Base-by-base conservation (phyloP, 78 protist genomes). In the Guillardia theta region DNA sequence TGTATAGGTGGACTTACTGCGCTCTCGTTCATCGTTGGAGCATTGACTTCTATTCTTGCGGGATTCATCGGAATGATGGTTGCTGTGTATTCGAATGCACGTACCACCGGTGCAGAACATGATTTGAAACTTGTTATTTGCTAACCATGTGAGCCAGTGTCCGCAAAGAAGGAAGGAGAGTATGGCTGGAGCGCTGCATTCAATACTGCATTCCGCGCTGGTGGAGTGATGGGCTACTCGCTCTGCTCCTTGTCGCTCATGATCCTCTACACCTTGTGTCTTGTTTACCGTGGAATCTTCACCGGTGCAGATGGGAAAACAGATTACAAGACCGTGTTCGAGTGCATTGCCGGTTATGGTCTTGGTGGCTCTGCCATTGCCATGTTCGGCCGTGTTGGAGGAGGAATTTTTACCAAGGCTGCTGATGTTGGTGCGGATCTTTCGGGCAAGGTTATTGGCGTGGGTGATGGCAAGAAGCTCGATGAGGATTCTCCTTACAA, bases 391-490 rank as follows among this genome's bases (percentile, higher is more conserved):
- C 96, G 97, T 21, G 97, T 95, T 33, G 97, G 97, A n/a, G 97
- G 97, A 22, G 97, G 97, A 45, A 92, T 94, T 93, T 88, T 48
- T 41, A 88, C 93, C 64, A 93, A 93, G 94, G 95, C 96, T 33
- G 96, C 97, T 19, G 97, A 96, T 47, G 97, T 96, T 1, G 97
- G 97, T n/a, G 94, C 97, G 10, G 97, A 96, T 46, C 93, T 96
- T n/a, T 95, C 58, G 24, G 97, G 97, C 24, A 96, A 96, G 95
- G 83, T 92, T 1, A 88, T 88, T n/a, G 76, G 64, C 45, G 93
- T 88, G 18, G 64, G 64, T 64, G 64, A 88, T n/a, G 83, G 48
- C 36, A 54, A 93, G 41, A 92, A 92, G 83, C 80, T 95, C 64
- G 94, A 92, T 18, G 97, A 96, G 94, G 97, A 96, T 62, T 96